A percentile compares a stretch with the other conserved stretches of the same genome.
Conservation (phyloP, 129 eudicot genomes). For the Glebionis coronaria region DNA sequence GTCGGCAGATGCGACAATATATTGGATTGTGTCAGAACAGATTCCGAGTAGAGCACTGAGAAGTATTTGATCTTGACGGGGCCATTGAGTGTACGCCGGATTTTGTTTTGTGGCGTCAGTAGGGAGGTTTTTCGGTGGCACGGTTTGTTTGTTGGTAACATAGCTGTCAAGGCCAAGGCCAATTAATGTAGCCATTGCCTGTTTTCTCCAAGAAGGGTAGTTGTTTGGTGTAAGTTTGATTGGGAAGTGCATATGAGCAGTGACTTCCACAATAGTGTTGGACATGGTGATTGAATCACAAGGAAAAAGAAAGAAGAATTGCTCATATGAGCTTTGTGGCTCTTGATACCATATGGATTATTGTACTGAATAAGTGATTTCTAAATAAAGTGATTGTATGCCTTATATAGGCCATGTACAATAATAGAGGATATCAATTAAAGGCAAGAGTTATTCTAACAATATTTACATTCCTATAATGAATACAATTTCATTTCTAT, state of each 20-base stretch:
- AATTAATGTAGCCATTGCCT: slow-evolving; percentile 1
- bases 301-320: no score
- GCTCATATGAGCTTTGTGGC: no score
- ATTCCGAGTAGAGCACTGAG: slow-evolving; percentile 2
- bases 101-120: background rate
- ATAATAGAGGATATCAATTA: no score
- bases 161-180: slow-evolving; percentile 5
- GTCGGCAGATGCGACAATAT: background rate
- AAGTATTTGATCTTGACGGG: slow-evolving; percentile 12
- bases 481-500: no score
- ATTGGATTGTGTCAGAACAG: background rate
- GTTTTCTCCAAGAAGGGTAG: slow-evolving; percentile 3
- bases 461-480: no score
- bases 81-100: background rate
- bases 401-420: no score
- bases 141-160: background rate
- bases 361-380: no score
- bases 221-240: slow-evolving; percentile 15
- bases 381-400: no score
- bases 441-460: no score
- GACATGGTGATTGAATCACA: background rate
- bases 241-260: background rate
- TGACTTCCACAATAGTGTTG: background rate
- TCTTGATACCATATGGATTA: no score
- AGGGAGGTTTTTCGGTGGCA: background rate